Conservation (phyloP, 139 green algal species). For the Auxenochlorella protothecoides region DNA sequence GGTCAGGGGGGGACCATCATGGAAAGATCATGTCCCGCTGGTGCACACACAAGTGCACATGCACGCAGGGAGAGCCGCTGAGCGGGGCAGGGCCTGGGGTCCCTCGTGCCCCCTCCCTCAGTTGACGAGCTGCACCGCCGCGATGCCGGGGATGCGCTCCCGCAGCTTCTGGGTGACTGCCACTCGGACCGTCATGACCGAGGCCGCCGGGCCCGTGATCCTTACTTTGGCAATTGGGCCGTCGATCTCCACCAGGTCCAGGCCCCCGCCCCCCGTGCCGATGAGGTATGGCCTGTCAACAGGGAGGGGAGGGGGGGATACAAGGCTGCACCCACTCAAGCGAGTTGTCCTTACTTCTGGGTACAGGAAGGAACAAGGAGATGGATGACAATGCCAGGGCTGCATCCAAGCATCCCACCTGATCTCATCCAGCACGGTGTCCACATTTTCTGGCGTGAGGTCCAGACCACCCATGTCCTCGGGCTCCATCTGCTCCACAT, state of each 20-base stretch:
- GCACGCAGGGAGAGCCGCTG: neutral
- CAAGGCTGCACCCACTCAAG: constrained; percentile 5
- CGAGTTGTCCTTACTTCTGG: neutral
- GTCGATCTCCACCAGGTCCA: constrained; percentile 83
- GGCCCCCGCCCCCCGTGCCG: constrained; percentile 85
- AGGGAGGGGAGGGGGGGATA: too few relatives aligned
- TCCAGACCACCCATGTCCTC: constrained; percentile 70
- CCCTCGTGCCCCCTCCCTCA: neutral
- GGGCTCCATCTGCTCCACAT: constrained; percentile 92
- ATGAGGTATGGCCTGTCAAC: constrained; percentile 71
- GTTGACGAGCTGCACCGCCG: constrained; percentile 88
- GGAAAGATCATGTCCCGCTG: too few relatives aligned
- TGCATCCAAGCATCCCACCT: constrained; percentile 9
- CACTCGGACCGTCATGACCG: constrained; percentile 95
- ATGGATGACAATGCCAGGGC: too few relatives aligned
- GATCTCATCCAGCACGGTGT: constrained; percentile 67
- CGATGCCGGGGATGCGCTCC: constrained; percentile 94
- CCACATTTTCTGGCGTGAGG: constrained; percentile 76
- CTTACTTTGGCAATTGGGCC: constrained; percentile 88
- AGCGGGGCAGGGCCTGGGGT: neutral
- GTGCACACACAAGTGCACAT: too few relatives aligned
- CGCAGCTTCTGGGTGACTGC: constrained; percentile 98
- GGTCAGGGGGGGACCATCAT: too few relatives aligned
- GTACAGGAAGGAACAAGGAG: too few relatives aligned
- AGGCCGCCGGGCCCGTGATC: constrained; percentile 84